Evolutionary conservation across 495 filamentous ascomycete genomes (phyloP), one percentile per base, ranked within the genome.

Genomic region (Parathielavia appendiculata): DNA sequence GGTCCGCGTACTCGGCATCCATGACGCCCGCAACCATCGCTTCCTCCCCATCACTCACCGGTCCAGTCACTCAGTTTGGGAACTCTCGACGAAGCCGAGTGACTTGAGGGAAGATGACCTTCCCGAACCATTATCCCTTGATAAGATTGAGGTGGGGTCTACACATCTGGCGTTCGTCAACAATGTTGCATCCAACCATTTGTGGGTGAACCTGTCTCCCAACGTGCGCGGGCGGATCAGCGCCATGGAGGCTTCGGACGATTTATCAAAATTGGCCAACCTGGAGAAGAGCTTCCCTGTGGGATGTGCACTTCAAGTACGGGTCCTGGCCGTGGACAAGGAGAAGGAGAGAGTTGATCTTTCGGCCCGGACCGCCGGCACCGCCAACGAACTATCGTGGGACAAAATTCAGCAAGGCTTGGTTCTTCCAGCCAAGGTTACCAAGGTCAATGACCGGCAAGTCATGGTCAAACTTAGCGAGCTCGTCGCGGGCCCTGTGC

Each of bases 151-250:
- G 60, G 75, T 78, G 45, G 92, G 87, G 36, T 85, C 85, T 12
- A 81, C 73, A 0, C 86, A 84, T 73, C 73, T 92, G 49, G 91
- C 83, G 4, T 97, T 92, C 67, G 80, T 98, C 68, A 98, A 97
- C 74, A 96, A 96, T 61, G 72, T 92, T 53, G 77, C 82, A 14
- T 79, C 87, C 36, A 82, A 86, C 53, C 88, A 81, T 61, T 75
- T 93, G 20, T 97, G 92, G 92, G 84, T 92, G 48, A 96, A 88
- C 66, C 70, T 97, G 26, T 88, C 92, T 5, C 91, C 93, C n/a
- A 91, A 87, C 61, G 85, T 98, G 30, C 85, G 91, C 16, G 93
- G 93, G 57, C 79, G 91, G 51, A 81, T 98, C 47, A 82, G 80
- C 40, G 78, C 84, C 49, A 81, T 93, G 66, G 90, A 97, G 73